Conservation (phyloP, 768 basidiomycete species). For the Rhodotorula sphaerocarpa region DNA sequence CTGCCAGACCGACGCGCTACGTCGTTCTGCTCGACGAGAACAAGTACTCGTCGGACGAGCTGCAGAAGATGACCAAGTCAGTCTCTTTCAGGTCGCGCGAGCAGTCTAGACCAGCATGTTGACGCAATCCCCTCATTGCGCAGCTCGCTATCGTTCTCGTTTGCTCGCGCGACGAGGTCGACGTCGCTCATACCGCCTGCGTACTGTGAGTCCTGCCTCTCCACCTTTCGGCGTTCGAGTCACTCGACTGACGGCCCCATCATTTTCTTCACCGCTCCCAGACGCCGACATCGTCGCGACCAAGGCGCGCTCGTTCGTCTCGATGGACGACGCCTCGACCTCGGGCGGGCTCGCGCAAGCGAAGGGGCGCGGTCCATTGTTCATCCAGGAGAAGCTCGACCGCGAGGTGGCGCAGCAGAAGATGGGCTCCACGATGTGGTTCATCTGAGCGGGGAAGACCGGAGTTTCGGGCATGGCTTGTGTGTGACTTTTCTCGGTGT, state of each 20-base stretch:
- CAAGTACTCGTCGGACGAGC: conserved; percentile 24
- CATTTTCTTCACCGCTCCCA: not conserved
- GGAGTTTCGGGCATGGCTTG: too few species aligned
- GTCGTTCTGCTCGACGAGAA: conserved; percentile 35
- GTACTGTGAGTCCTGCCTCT: conserved; percentile 8
- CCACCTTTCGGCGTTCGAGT: not conserved
- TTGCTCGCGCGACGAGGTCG: conserved; percentile 35
- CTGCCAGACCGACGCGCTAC: conserved; percentile 35
- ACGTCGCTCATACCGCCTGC: conserved; percentile 35
- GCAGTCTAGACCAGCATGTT: not conserved
- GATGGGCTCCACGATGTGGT: conserved; percentile 9
- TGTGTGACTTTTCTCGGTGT: too few species aligned
- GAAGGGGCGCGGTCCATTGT: not conserved
- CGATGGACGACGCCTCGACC: conserved; percentile 21
- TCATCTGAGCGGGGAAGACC: too few species aligned
- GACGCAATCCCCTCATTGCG: too few species aligned
- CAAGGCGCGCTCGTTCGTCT: conserved; percentile 31
- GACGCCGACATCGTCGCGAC: conserved; percentile 29
- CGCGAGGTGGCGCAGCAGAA: not conserved
- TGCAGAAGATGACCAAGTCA: conserved; percentile 29
- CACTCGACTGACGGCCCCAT: not conserved
- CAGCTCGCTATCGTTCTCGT: conserved; percentile 37
- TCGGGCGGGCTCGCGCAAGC: not conserved
- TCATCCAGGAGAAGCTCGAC: conserved; percentile 29
- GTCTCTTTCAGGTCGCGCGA: not conserved